phyloP scores from a whole-genome alignment of 768 basidiomycete genomes.

The Stropharia rugosoannulata region DNA sequence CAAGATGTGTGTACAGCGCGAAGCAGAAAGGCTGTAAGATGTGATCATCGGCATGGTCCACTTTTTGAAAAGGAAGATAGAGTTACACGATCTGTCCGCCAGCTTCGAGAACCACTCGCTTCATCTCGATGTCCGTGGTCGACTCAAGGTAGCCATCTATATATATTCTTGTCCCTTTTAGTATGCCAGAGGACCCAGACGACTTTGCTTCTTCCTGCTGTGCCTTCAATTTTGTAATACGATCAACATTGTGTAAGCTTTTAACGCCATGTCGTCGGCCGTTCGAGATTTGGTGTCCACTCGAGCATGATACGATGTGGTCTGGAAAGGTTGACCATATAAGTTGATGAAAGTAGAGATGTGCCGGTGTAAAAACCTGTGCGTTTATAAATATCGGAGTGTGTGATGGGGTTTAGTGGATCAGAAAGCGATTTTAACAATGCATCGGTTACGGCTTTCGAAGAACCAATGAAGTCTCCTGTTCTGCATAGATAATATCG shows the following conservation, averaged over 20 bases:
- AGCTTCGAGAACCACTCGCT: conserved; percentile 57
- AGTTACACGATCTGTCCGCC: conserved; percentile 68
- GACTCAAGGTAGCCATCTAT: conserved; percentile 68
- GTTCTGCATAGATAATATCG: neutral
- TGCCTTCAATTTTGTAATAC: conserved; percentile 42
- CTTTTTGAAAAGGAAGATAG: neutral
- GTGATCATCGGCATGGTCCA: neutral
- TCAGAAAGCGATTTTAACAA: conserved; percentile 62
- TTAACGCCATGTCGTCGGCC: conserved; percentile 31
- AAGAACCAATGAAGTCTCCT: neutral
- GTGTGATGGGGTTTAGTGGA: conserved; percentile 76
- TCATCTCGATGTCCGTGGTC: conserved; percentile 83
- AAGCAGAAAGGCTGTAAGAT: conserved; percentile 45
- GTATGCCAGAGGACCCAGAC: conserved; percentile 15
- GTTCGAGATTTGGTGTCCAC: conserved; percentile 69
- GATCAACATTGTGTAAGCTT: conserved; percentile 38
- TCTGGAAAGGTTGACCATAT: conserved; percentile 34
- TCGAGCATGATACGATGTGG: conserved; percentile 58
- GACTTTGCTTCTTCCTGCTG: conserved; percentile 18
- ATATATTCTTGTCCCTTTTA: conserved; percentile 56
- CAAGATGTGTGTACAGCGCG: conserved; percentile 76
- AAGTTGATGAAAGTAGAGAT: neutral
- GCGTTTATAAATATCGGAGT: conserved; percentile 61
- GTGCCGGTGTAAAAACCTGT: conserved; percentile 40
- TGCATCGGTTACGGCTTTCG: conserved; percentile 46